These are phyloP conservation scores for bread wheat (Triticum aestivum) DNA, from an alignment of 176 grass and related monocot genomes.

Conservation along the genomic window IWGSC_CS_RefSeq_v2.1 NC_057796.1:90088521-90089020, in stretches of 20 bases:
- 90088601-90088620: conserved; percentile 50
- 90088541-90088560: conserved; percentile 41
- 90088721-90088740: conserved; percentile 3
- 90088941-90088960: neutral
- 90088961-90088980: neutral
- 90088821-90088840: neutral
- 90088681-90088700: neutral
- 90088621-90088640: conserved; percentile 29
- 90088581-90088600: conserved; percentile 55
- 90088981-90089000: neutral
- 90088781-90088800: neutral
- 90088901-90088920: neutral
- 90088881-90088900: neutral
- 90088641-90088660: neutral
- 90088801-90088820: neutral
- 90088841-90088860: neutral
- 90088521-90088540: conserved; percentile 64
- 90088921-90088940: neutral
- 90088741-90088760: conserved; percentile 28
- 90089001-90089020: neutral
- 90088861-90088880: neutral
- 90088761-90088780: neutral
- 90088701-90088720: neutral
- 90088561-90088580: conserved; percentile 43
- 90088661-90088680: neutral